Conservation (phyloP, 1,284 basidiomycete species). For the Cryptococcus neoformans region DNA sequence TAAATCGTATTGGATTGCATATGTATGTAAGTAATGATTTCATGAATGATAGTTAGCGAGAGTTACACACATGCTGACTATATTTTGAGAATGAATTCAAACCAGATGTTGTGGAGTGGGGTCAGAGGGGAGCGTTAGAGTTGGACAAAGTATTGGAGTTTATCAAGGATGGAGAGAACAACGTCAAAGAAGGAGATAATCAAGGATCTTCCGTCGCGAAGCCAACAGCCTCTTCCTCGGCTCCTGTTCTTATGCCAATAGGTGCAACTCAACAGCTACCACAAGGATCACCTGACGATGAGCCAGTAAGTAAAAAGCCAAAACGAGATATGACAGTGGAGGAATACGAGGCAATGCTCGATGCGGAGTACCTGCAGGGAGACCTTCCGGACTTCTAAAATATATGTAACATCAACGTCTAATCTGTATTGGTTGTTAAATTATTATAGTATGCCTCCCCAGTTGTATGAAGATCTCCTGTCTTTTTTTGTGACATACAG, state of each 20-base stretch:
- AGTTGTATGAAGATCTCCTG: background rate
- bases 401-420: background rate
- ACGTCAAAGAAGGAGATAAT: conserved; percentile 1
- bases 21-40: conserved; percentile 58
- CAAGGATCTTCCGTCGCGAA: background rate
- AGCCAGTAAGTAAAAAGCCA: conserved; percentile 7
- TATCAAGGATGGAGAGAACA: conserved; percentile 9
- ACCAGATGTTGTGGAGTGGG: conserved; percentile 48
- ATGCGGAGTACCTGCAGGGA: conserved; percentile 21
- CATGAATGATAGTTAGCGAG: background rate
- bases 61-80: background rate
- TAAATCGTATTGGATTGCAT: conserved; percentile 65
- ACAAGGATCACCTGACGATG: conserved; percentile 4
- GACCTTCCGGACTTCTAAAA: background rate
- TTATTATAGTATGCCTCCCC: background rate
- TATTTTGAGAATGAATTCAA: conserved; percentile 42
- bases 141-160: conserved; percentile 42
- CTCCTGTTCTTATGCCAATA: background rate
- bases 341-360: conserved; percentile 42
- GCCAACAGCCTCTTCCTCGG: background rate
- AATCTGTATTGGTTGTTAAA: background rate
- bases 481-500: background rate
- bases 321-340: conserved; percentile 26
- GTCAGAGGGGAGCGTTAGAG: conserved; percentile 40
- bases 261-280: background rate